A percentile compares a stretch with the other conserved stretches of the same genome.
phyloP scores from a whole-genome alignment of 495 filamentous ascomycete genomes.

The Pyrenopolyporus hunteri region DNA sequence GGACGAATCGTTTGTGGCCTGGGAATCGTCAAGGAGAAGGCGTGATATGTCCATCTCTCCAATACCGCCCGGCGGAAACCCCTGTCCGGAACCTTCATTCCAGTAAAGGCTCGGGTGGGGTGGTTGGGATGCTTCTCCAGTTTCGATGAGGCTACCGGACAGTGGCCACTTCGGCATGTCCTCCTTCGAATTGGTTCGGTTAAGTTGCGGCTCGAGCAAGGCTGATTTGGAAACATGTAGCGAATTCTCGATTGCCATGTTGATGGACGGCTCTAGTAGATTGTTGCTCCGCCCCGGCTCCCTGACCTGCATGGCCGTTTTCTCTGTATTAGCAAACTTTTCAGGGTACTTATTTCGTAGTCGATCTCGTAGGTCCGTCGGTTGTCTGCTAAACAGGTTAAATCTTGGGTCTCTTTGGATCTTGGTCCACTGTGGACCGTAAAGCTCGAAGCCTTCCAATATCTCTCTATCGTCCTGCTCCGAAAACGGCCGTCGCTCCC shows the following conservation, averaged over 20 bases:
- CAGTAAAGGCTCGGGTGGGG: conserved; percentile 31
- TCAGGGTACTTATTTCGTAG: conserved; percentile 82
- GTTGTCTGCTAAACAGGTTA: conserved; percentile 67
- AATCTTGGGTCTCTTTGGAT: conserved; percentile 76
- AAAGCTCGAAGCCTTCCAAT: conserved; percentile 72
- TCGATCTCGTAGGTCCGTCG: conserved; percentile 82
- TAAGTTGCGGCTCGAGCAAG: conserved; percentile 47
- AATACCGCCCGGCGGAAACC: conserved; percentile 29
- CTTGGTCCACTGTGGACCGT: conserved; percentile 81
- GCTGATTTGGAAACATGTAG: conserved; percentile 40
- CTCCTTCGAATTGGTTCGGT: conserved; percentile 48
- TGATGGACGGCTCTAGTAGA: conserved; percentile 50
- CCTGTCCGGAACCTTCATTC: conserved; percentile 35
- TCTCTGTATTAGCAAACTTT: conserved; percentile 59
- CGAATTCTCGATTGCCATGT: conserved; percentile 44
- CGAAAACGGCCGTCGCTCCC: conserved; percentile 68
- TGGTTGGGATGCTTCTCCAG: conserved; percentile 41
- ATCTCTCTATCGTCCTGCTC: conserved; percentile 78
- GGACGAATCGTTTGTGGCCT: conserved; percentile 26
- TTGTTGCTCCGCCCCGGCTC: conserved; percentile 38
- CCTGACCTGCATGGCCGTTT: conserved; percentile 56
- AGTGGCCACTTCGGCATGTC: conserved; percentile 47
- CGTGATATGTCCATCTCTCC: conserved; percentile 59
- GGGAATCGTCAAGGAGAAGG: conserved; percentile 54
- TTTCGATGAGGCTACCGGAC: conserved; percentile 38